Evolutionary conservation across 2,329 filamentous ascomycete species (phyloP).

Genomic region (Magnaporthiopsis rhizophila): DNA sequence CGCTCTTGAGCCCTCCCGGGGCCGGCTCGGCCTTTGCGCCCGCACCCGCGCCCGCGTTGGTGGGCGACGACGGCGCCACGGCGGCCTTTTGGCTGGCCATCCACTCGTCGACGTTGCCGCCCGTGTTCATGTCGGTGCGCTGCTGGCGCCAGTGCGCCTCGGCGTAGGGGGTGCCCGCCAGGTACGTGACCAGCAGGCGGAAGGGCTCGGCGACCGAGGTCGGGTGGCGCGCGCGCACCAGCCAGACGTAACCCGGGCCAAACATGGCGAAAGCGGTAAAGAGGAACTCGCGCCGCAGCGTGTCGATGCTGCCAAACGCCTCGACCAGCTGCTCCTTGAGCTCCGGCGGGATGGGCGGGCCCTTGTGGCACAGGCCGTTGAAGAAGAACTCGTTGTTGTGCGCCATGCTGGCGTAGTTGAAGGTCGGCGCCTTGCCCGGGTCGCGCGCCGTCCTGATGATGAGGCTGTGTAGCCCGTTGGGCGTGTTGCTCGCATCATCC

Average conservation of each 20-base stretch:
- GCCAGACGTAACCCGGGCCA: conserved; percentile 94
- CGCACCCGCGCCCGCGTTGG: conserved; percentile 20
- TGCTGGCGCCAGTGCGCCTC: conserved; percentile 75
- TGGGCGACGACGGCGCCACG: conserved; percentile 8
- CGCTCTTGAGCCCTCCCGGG: conserved; percentile 9
- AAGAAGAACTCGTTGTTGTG: conserved; percentile 89
- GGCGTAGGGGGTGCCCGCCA: conserved; percentile 81
- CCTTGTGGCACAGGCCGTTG: conserved; percentile 36
- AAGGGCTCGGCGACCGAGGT: conserved; percentile 29
- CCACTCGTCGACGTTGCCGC: conserved; percentile 31
- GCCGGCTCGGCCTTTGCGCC: conserved; percentile 17
- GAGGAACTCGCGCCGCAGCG: conserved; percentile 71
- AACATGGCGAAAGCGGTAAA: conserved; percentile 85
- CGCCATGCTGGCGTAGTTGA: conserved; percentile 96
- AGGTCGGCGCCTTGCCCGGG: conserved; percentile 66
- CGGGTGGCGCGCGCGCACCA: conserved; percentile 48
- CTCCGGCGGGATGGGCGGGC: conserved; percentile 38
- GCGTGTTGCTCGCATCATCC: conserved; percentile 33
- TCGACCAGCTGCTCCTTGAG: conserved; percentile 54
- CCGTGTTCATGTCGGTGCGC: conserved; percentile 61
- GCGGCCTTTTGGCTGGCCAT: conserved; percentile 28
- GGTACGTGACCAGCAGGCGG: conserved; percentile 80
- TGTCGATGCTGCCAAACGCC: conserved; percentile 76
- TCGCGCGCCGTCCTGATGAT: conserved; percentile 71
- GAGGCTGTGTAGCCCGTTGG: conserved; percentile 53